Evolutionary conservation across 2,329 filamentous ascomycete species (phyloP).

Genomic region (Pestalotiopsis sp.): DNA sequence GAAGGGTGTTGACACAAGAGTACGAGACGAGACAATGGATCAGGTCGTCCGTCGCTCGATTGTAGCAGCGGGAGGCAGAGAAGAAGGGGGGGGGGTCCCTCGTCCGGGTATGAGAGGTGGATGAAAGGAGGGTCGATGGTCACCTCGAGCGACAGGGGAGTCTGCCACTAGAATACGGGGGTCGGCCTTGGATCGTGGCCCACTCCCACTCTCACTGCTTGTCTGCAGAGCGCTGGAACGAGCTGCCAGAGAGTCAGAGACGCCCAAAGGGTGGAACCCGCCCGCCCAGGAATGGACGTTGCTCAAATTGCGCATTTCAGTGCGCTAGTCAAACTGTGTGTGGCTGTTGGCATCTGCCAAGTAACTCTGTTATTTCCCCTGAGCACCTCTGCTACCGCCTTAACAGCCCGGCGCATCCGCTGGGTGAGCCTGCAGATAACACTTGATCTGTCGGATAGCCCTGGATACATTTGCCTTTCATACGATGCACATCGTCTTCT

Average conservation of each 20-base stretch:
- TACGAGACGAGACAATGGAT: slow-evolving; percentile 9
- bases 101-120: slow-evolving; percentile 5
- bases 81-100: neutral
- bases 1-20: slow-evolving; percentile 4
- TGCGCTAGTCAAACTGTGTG: neutral
- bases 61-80: neutral
- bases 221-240: neutral
- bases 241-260: neutral
- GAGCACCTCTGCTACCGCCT: neutral
- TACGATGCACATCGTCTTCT: neutral
- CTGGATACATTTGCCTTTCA: neutral
- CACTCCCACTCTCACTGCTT: neutral
- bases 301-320: slow-evolving; percentile 10
- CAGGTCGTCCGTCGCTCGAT: neutral
- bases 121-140: slow-evolving; percentile 9
- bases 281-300: slow-evolving; percentile 5
- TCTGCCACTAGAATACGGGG: slow-evolving; percentile 10
- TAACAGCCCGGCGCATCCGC: neutral
- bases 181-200: slow-evolving; percentile 5
- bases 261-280: neutral
- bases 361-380: slow-evolving; percentile 3
- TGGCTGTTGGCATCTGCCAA: neutral
- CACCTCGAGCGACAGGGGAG: slow-evolving; percentile 1
- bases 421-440: neutral
- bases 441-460: neutral